Percentiles rank a stretch among this genome's conserved stretches.
Conservation (phyloP, 495 filamentous ascomycete species). For the Podospora pseudoanserina region DNA sequence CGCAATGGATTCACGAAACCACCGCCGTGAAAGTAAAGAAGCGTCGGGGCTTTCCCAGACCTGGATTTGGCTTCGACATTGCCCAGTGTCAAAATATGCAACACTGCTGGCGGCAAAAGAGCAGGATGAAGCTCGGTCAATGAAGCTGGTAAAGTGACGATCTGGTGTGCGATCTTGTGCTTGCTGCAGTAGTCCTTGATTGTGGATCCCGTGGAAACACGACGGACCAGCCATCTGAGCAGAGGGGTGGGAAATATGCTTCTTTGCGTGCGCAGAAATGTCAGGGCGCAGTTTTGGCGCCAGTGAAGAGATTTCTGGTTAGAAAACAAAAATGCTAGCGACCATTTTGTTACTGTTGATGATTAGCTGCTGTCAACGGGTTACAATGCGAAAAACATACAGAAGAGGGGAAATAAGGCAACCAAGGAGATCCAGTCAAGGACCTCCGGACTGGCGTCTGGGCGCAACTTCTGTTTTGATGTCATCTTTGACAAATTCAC, state of each 20-base stretch:
- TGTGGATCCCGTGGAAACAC: conserved; percentile 10
- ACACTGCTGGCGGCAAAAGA: not conserved
- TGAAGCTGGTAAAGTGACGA: not conserved
- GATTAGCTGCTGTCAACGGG: too few relatives aligned
- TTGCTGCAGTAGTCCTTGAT: conserved; percentile 5
- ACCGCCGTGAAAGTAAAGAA: conserved; percentile 25
- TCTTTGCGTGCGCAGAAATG: conserved; percentile 14
- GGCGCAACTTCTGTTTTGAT: too few relatives aligned
- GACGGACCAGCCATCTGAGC: conserved; percentile 15
- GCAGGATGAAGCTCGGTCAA: not conserved
- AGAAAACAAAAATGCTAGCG: too few relatives aligned
- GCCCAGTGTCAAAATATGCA: conserved; percentile 15
- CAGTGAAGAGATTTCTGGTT: conserved; percentile 14
- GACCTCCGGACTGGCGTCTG: too few relatives aligned
- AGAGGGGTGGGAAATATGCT: conserved; percentile 7
- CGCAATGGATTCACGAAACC: conserved; percentile 25
- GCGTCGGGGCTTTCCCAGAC: not conserved
- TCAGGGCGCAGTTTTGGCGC: conserved; percentile 22
- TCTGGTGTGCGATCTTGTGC: conserved; percentile 1
- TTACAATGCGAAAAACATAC: too few relatives aligned
- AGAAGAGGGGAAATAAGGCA: too few relatives aligned
- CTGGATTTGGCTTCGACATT: not conserved
- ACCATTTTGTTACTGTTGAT: too few relatives aligned
- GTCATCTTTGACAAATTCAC: too few relatives aligned
- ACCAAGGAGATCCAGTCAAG: too few relatives aligned